phyloP scores from a whole-genome alignment of 495 filamentous ascomycete genomes.

The Usnea hakonensis region DNA sequence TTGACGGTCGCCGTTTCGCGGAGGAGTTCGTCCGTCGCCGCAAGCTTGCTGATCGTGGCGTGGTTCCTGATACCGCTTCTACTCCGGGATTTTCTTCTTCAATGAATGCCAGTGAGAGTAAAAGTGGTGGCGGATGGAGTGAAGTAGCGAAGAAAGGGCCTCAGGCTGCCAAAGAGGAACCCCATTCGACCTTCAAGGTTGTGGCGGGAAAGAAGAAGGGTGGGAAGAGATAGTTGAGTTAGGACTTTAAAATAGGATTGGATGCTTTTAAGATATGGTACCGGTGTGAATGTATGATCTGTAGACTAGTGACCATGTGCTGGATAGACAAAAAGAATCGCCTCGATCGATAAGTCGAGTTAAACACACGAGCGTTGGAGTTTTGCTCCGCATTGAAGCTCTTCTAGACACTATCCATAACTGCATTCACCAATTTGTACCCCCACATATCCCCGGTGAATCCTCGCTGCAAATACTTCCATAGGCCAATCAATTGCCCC shows the following conservation, averaged over 20 bases:
- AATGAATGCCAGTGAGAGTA: conserved; percentile 34
- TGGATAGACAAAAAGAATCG: background rate
- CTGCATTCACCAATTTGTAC: too few relatives aligned
- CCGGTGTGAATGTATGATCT: background rate
- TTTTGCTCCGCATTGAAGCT: too few relatives aligned
- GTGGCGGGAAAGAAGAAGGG: conserved; percentile 88
- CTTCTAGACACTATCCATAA: too few relatives aligned
- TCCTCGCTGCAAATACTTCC: too few relatives aligned
- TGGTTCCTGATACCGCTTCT: conserved; percentile 51
- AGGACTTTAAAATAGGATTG: background rate
- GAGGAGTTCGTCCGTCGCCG: conserved; percentile 90
- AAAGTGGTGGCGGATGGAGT: conserved; percentile 71
- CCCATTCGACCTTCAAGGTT: conserved; percentile 69
- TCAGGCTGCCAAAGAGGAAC: conserved; percentile 44
- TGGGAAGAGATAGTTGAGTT: conserved; percentile 50
- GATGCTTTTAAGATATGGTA: background rate
- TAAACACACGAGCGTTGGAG: too few relatives aligned
- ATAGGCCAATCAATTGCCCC: too few relatives aligned
- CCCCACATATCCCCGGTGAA: too few relatives aligned
- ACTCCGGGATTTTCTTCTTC: conserved; percentile 36
- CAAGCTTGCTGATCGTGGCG: conserved; percentile 83
- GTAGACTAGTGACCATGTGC: background rate
- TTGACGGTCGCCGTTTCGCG: conserved; percentile 87
- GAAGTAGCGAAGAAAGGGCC: conserved; percentile 93
- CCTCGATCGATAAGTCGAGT: too few relatives aligned